Percentiles rank a stretch among this genome's conserved stretches.
Conservation (phyloP, 805 yeast species). For the Yarrowia sp. region DNA sequence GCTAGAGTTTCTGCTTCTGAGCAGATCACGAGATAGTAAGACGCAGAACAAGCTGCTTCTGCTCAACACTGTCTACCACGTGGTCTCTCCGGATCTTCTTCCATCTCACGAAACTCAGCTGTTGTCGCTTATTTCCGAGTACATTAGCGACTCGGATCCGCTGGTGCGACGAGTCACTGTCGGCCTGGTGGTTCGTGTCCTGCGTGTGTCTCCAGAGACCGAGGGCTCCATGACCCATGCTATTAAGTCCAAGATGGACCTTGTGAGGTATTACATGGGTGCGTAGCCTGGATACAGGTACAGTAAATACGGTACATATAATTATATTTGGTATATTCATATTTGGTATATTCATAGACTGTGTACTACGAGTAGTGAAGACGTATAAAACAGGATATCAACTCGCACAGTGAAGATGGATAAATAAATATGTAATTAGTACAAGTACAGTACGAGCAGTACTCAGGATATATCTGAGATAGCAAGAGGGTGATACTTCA, state of each 20-base stretch:
- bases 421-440: too few species aligned
- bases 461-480: too few species aligned
- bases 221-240: not conserved
- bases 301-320: too few species aligned
- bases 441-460: too few species aligned
- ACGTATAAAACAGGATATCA: too few species aligned
- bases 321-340: too few species aligned
- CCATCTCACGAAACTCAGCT: not conserved
- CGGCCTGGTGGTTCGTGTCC: not conserved
- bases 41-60: conserved; percentile 4
- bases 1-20: not conserved
- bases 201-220: not conserved
- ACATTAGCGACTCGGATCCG: conserved; percentile 6
- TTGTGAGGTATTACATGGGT: conserved; percentile 14
- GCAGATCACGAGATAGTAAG: not conserved
- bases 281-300: too few species aligned
- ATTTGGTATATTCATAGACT: too few species aligned
- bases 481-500: too few species aligned
- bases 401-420: too few species aligned
- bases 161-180: conserved; percentile 6
- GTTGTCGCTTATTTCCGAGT: not conserved
- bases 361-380: too few species aligned
- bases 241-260: conserved; percentile 8
- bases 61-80: not conserved
- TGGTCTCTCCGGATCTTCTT: not conserved